Evolutionary conservation across 2,329 filamentous ascomycete species (phyloP).

Genomic region (Fusarium heterosporum): DNA sequence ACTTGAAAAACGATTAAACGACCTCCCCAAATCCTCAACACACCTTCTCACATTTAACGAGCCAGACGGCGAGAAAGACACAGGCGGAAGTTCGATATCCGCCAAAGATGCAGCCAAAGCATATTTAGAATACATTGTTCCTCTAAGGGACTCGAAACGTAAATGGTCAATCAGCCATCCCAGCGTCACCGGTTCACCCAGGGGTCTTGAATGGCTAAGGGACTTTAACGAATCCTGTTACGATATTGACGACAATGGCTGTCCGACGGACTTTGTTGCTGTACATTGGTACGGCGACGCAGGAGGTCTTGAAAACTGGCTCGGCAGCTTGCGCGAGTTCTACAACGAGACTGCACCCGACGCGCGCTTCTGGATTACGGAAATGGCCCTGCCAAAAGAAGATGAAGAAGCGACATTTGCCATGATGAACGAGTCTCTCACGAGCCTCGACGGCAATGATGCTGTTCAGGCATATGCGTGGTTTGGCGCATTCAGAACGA

Average conservation of each 20-base stretch:
- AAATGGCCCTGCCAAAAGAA: conserved; percentile 54
- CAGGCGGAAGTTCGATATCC: conserved; percentile 55
- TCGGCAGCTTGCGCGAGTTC: conserved; percentile 51
- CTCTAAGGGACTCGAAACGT: conserved; percentile 47
- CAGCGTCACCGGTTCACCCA: conserved; percentile 54
- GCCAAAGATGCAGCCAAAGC: conserved; percentile 54
- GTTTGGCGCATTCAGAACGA: conserved; percentile 55
- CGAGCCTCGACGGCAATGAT: conserved; percentile 50
- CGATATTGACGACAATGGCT: conserved; percentile 53
- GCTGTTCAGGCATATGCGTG: conserved; percentile 56
- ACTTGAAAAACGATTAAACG: conserved; percentile 44
- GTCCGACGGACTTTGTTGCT: conserved; percentile 56
- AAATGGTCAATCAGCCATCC: conserved; percentile 57
- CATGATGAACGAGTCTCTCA: conserved; percentile 57
- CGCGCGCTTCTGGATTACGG: conserved; percentile 54
- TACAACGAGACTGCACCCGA: conserved; percentile 48
- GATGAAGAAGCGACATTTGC: conserved; percentile 50
- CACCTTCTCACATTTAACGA: conserved; percentile 58
- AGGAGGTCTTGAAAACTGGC: conserved; percentile 51
- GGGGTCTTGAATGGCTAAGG: conserved; percentile 55
- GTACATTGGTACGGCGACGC: conserved; percentile 58
- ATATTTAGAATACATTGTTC: conserved; percentile 54
- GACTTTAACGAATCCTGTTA: conserved; percentile 57
- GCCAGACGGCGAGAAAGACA: conserved; percentile 55
- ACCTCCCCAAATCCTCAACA: conserved; percentile 51